phyloP scores from a whole-genome alignment of 352 stramenopile genomes.

The Globisporangium ultimum region DNA sequence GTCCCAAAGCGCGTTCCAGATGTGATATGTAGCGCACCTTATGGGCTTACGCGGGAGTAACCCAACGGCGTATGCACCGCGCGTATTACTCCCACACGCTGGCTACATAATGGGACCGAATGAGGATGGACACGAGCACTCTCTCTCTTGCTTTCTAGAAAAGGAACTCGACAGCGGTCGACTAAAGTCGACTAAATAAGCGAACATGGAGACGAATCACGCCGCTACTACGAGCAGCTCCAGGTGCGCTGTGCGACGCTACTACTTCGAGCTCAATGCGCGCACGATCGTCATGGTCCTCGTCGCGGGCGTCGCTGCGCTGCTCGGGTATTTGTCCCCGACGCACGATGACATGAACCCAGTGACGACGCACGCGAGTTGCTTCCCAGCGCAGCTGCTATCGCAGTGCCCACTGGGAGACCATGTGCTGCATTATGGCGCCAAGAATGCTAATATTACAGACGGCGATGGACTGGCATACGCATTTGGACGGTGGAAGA shows the following conservation, averaged over 20 bases:
- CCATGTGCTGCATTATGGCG: constrained; percentile 8
- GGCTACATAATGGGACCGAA: too few species aligned
- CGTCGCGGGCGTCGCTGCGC: constrained; percentile 13
- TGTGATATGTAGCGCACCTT: too few species aligned
- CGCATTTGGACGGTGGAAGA: constrained; percentile 31
- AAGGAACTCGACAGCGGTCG: too few species aligned
- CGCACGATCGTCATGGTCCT: constrained; percentile 3
- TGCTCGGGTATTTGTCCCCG: constrained; percentile 23
- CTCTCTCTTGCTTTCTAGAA: too few species aligned
- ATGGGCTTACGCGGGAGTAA: too few species aligned
- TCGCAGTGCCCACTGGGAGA: constrained; percentile 16
- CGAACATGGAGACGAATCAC: background rate
- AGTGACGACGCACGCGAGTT: constrained; percentile 12
- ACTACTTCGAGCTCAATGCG: constrained; percentile 6
- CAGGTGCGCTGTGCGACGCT: background rate
- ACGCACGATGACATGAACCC: constrained; percentile 22
- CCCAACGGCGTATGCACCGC: too few species aligned
- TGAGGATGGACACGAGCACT: too few species aligned
- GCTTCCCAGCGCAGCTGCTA: constrained; percentile 24
- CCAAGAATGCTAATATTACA: background rate
- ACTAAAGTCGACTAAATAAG: background rate
- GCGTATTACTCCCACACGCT: too few species aligned
- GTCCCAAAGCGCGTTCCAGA: too few species aligned
- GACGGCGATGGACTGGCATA: constrained; percentile 10
- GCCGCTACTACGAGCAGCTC: background rate